A percentile compares a stretch with the other conserved stretches of the same genome.
phyloP scores from a whole-genome alignment of 2,329 filamentous ascomycete genomes.

The Bipolaris sorokiniana region DNA sequence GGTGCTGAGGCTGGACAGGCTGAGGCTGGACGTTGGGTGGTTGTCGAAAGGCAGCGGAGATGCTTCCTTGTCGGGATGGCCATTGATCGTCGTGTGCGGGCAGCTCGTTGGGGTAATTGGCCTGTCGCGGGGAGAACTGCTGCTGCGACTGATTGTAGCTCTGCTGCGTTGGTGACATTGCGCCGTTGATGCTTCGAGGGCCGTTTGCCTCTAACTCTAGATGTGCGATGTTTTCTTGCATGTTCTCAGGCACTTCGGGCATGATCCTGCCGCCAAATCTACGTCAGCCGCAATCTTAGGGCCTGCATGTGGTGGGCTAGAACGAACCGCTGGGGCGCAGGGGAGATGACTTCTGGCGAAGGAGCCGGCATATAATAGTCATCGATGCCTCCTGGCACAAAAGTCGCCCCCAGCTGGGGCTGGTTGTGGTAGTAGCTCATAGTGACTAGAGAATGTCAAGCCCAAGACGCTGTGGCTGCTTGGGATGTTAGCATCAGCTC shows the following conservation, averaged over 20 bases:
- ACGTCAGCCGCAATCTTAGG: constrained; percentile 42
- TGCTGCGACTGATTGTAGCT: constrained; percentile 34
- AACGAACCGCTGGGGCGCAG: constrained; percentile 71
- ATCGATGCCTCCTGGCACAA: constrained; percentile 70
- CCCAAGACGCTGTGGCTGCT: constrained; percentile 17
- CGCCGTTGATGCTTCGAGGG: constrained; percentile 35
- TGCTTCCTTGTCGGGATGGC: constrained; percentile 44
- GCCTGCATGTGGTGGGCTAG: constrained; percentile 24
- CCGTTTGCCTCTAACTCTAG: constrained; percentile 80
- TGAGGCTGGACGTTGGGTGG: constrained; percentile 45
- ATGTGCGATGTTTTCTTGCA: constrained; percentile 91
- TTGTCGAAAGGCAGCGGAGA: constrained; percentile 47
- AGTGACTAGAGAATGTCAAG: constrained; percentile 21
- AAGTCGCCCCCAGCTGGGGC: constrained; percentile 61
- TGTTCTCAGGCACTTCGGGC: constrained; percentile 94
- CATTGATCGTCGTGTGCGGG: constrained; percentile 32
- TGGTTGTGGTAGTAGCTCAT: constrained; percentile 49
- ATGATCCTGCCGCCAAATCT: constrained; percentile 69
- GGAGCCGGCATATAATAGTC: constrained; percentile 68
- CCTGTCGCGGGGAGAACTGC: constrained; percentile 40
- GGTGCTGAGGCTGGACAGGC: constrained; percentile 28
- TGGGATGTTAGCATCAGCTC: constrained; percentile 35
- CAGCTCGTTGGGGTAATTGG: constrained; percentile 40
- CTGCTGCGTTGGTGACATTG: constrained; percentile 39
- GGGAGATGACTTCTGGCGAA: constrained; percentile 69